Percentiles rank a stretch among this genome's conserved stretches.
Conservation (phyloP, 1,139 yeast species). For the Hansenula anomala region DNA sequence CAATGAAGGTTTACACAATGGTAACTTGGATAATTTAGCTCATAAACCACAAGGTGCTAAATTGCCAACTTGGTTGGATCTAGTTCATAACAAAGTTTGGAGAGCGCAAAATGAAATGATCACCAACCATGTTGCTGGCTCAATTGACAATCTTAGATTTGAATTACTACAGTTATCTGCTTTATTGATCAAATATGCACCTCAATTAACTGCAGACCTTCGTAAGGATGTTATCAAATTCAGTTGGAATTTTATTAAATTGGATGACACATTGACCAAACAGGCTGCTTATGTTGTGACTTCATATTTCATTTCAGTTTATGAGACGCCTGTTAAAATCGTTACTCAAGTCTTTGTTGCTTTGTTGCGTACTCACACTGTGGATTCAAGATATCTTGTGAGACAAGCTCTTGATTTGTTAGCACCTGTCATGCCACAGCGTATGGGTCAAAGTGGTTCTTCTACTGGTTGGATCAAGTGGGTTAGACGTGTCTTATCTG, state of each 20-base stretch:
- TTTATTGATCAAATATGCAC: slow-evolving; percentile 64
- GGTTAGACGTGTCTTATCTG: slow-evolving; percentile 90
- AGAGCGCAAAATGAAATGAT: slow-evolving; percentile 50
- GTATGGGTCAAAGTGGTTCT: slow-evolving; percentile 55
- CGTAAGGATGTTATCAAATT: slow-evolving; percentile 88
- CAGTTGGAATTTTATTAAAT: slow-evolving; percentile 88
- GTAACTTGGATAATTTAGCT: slow-evolving; percentile 47
- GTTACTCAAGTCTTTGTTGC: slow-evolving; percentile 94
- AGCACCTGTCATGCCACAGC: slow-evolving; percentile 81
- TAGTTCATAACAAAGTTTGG: slow-evolving; percentile 70
- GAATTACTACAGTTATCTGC: slow-evolving; percentile 83
- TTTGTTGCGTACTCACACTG: slow-evolving; percentile 75
- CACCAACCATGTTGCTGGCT: slow-evolving; percentile 59
- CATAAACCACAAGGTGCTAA: slow-evolving; percentile 24
- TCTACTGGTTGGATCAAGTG: slow-evolving; percentile 87
- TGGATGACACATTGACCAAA: slow-evolving; percentile 86
- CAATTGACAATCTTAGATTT: slow-evolving; percentile 69
- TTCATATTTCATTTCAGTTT: slow-evolving; percentile 79
- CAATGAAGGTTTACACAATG: slow-evolving; percentile 51
- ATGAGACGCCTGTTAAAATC: slow-evolving; percentile 84
- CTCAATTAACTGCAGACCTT: slow-evolving; percentile 54
- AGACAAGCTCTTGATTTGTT: slow-evolving; percentile 83
- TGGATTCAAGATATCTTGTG: slow-evolving; percentile 80
- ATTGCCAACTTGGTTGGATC: slow-evolving; percentile 56
- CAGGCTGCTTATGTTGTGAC: slow-evolving; percentile 92